phyloP scores from a whole-genome alignment of 2,329 filamentous ascomycete species.

The Botrytis hyacinthi region DNA sequence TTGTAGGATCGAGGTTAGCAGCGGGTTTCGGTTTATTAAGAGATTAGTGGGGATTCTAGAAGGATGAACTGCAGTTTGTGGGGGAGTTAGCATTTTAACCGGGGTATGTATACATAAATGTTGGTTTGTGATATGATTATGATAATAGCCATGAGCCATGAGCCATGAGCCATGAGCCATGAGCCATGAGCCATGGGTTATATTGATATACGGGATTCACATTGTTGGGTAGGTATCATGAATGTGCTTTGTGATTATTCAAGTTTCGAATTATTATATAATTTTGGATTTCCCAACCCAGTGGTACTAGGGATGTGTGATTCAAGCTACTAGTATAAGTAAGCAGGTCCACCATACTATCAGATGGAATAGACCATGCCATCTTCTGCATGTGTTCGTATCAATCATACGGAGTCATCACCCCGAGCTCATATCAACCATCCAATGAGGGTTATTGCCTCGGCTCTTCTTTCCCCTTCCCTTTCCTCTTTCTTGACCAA shows the following conservation, averaged over 20 bases:
- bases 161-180: no score
- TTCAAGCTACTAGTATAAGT: no score
- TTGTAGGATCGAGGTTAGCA: slow-evolving; percentile 4
- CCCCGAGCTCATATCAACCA: background rate
- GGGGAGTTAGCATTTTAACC: slow-evolving; percentile 11
- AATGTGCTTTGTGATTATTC: background rate
- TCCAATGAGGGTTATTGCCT: background rate
- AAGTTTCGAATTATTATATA: background rate
- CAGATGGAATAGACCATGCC: background rate
- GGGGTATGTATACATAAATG: background rate
- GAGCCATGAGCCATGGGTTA: background rate
- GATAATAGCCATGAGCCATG: background rate
- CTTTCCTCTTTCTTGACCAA: background rate
- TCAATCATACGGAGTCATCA: background rate
- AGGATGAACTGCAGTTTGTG: slow-evolving; percentile 22
- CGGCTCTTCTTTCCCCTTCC: background rate
- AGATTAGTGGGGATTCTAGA: slow-evolving; percentile 18
- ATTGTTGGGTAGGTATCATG: background rate
- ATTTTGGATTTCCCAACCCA: background rate
- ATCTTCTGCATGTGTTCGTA: background rate
- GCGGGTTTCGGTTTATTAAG: slow-evolving; percentile 14
- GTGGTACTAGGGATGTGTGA: background rate
- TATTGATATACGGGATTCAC: background rate
- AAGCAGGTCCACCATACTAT: slow-evolving; percentile 12
- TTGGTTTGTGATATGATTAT: background rate